A percentile compares a stretch with the other conserved stretches of the same genome.
phyloP scores from a whole-genome alignment of 2,329 filamentous ascomycete genomes.

The Daldinia sp. region DNA sequence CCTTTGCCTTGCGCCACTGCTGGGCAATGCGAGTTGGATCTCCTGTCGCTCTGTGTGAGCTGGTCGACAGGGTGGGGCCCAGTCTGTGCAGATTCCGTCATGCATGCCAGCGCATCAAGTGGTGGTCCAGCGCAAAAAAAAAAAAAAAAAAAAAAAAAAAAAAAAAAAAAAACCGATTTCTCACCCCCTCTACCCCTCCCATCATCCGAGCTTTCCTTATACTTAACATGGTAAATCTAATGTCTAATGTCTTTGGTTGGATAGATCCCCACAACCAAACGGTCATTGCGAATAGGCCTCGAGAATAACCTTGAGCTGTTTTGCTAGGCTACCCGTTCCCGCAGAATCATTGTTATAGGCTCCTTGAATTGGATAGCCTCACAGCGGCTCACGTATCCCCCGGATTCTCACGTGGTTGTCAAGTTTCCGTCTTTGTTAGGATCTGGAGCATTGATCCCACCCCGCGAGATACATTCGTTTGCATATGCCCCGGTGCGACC shows the following conservation, averaged over 20 bases:
- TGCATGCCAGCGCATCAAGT: slow-evolving; percentile 66
- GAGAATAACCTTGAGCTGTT: slow-evolving; percentile 47
- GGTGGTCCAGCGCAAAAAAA: slow-evolving; percentile 54
- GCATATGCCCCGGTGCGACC: slow-evolving; percentile 67
- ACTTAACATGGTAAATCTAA: slow-evolving; percentile 52
- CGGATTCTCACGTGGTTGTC: slow-evolving; percentile 41
- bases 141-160: slow-evolving; percentile 46
- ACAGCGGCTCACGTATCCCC: slow-evolving; percentile 36
- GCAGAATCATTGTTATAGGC: slow-evolving; percentile 42
- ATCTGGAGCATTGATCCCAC: slow-evolving; percentile 56
- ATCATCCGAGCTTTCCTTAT: slow-evolving; percentile 50
- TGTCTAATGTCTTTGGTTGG: slow-evolving; percentile 53
- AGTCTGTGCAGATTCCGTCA: slow-evolving; percentile 65
- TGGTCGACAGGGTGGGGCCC: slow-evolving; percentile 56
- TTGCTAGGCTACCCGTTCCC: slow-evolving; percentile 48
- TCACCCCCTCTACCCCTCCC: slow-evolving; percentile 45
- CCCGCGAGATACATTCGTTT: slow-evolving; percentile 59
- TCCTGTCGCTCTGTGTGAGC: slow-evolving; percentile 49
- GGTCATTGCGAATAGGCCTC: slow-evolving; percentile 45
- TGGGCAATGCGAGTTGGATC: slow-evolving; percentile 44
- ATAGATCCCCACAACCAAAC: slow-evolving; percentile 51
- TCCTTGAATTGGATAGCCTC: slow-evolving; percentile 42
- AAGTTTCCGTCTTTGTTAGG: slow-evolving; percentile 38
- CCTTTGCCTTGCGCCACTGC: slow-evolving; percentile 47
- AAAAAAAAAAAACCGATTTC: slow-evolving; percentile 48